Percentiles rank a stretch among this genome's conserved stretches.
phyloP scores from a whole-genome alignment of 78 protist species.

The Capsaspora owczarzaki region DNA sequence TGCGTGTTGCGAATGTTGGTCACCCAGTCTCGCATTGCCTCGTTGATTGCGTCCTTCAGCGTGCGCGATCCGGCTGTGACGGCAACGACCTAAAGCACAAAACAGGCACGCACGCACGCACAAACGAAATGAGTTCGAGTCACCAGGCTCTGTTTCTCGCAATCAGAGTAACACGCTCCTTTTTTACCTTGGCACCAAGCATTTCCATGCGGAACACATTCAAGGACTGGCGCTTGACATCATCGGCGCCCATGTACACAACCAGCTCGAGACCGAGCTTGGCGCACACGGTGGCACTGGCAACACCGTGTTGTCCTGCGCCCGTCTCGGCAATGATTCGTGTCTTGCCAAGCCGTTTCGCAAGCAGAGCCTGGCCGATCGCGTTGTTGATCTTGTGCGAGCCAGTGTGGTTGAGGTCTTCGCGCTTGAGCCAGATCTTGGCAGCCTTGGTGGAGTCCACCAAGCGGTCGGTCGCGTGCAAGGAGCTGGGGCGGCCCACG shows the following conservation, averaged over 20 bases:
- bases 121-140: neutral
- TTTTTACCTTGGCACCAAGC: slow-evolving; percentile 80
- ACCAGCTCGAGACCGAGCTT: slow-evolving; percentile 50
- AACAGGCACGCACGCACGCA: neutral
- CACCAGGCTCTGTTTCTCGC: neutral
- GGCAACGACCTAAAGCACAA: neutral
- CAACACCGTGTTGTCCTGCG: slow-evolving; percentile 90
- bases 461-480: slow-evolving; percentile 9
- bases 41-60: slow-evolving; percentile 66
- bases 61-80: slow-evolving; percentile 56
- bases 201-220: slow-evolving; percentile 81
- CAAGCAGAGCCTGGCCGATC: slow-evolving; percentile 67
- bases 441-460: slow-evolving; percentile 39
- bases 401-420: slow-evolving; percentile 74
- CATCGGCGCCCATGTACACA: slow-evolving; percentile 49
- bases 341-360: slow-evolving; percentile 65
- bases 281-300: slow-evolving; percentile 82
- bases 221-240: slow-evolving; percentile 56
- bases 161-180: no score
- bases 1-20: slow-evolving; percentile 47
- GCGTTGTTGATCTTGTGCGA: slow-evolving; percentile 89
- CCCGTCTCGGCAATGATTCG: slow-evolving; percentile 85
- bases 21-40: slow-evolving; percentile 83
- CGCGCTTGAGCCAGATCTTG: slow-evolving; percentile 59
- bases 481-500: slow-evolving; percentile 42